Conservation (phyloP, 345 rosid species). For the Eucalyptus erythrocorys region DNA sequence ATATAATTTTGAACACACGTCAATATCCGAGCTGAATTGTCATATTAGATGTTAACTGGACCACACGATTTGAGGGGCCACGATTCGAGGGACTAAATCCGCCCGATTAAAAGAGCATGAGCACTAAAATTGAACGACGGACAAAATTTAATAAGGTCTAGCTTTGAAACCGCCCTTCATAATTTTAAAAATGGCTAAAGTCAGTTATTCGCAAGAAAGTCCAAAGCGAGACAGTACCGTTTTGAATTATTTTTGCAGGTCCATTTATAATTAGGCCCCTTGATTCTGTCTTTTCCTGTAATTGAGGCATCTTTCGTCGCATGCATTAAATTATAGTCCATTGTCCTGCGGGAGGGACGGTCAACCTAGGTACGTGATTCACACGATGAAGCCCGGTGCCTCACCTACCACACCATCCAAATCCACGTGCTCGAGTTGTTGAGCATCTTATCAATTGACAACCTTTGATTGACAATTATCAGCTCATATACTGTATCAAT, state of each 20-base stretch:
- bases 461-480: not conserved
- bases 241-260: not conserved
- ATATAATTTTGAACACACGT: fast-evolving
- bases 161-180: not conserved
- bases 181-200: not conserved
- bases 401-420: not conserved
- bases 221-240: not conserved
- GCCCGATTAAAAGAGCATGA: not conserved
- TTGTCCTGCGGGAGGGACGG: not conserved
- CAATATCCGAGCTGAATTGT: not conserved
- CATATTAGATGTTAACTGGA: fast-evolving
- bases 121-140: not conserved
- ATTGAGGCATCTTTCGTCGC: not conserved
- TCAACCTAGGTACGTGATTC: not conserved
- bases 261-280: not conserved
- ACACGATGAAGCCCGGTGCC: not conserved
- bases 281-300: not conserved
- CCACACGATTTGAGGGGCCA: fast-evolving
- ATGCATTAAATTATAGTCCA: not conserved
- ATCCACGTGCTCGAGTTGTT: not conserved
- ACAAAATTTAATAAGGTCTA: not conserved
- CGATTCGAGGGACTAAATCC: not conserved
- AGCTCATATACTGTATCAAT: not conserved
- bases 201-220: not conserved
- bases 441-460: not conserved